Conservation (phyloP, 2,329 filamentous ascomycete genomes). For the Elsinoe perseae region DNA sequence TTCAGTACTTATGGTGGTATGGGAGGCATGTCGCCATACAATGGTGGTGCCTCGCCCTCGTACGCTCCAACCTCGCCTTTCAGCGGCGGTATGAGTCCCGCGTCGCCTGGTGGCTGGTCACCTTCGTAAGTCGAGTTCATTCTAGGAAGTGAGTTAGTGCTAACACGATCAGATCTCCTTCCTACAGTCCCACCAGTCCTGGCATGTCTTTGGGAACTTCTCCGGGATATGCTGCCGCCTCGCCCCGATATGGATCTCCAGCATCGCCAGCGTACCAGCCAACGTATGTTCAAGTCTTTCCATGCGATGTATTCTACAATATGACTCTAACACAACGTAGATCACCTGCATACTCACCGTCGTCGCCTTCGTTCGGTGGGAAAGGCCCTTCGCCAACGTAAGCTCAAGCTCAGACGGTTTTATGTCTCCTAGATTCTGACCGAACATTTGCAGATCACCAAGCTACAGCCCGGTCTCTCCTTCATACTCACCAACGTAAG, state of each 20-base stretch:
- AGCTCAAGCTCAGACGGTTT: neutral
- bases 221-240: conserved; percentile 19
- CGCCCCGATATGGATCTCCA: neutral
- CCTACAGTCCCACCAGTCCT: conserved; percentile 17
- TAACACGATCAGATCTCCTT: conserved; percentile 19
- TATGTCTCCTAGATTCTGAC: too few species aligned
- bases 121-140: neutral
- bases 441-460: neutral
- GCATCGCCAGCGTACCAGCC: neutral
- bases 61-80: conserved; percentile 68
- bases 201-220: conserved; percentile 20
- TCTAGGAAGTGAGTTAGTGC: neutral
- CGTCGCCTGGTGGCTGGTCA: conserved; percentile 50
- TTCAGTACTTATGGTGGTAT: conserved; percentile 58
- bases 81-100: conserved; percentile 47
- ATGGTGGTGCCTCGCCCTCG: conserved; percentile 56
- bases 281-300: neutral
- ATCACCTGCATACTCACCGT: conserved; percentile 23
- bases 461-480: neutral
- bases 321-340: neutral
- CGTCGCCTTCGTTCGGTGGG: conserved; percentile 21
- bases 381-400: neutral
- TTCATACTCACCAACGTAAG: conserved; percentile 24
- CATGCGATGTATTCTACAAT: neutral
- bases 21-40: conserved; percentile 60